Base-by-base conservation (phyloP, 2,329 filamentous ascomycete genomes). In the Curvularia eragrostidis region DNA sequence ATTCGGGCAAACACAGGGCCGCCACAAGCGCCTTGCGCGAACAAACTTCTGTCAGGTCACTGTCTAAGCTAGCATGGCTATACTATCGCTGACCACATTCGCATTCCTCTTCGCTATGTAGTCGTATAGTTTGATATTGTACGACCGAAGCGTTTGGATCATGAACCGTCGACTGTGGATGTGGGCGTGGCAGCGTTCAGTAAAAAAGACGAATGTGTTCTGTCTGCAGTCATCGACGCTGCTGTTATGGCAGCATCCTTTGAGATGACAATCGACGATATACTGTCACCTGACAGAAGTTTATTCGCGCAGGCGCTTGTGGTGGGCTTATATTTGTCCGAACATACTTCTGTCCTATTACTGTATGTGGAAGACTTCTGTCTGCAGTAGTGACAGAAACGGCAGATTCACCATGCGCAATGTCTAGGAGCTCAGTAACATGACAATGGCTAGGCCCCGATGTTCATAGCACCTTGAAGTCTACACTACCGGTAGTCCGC, bases 51-150 rank as follows among this genome's bases (percentile, higher is more conserved):
- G n/a, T n/a, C n/a, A n/a, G n/a, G n/a, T n/a, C n/a, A n/a, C n/a
- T n/a, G n/a, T n/a, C n/a, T n/a, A 52, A 7, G 41, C 41, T 19
- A 36, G 10, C 13, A 52, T 32, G 13, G 49, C 41, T 15, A 38
- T 38, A 9, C 28, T 52, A 24, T 52, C n/a, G 10, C 41, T 41
- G 15, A 26, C 30, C 9, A n/a, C 39, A 15, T 44, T 26, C 13
- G 28, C n/a, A 18, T 38, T 52, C 30, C 21, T 52, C 10, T 28
- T 28, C 5, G 13, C 28, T 26, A 26, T 36, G 21, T 30, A 43
- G 9, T 46, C 41, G 15, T 28, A 52, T 34, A 46, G 49, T 15
- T 44, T 52, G 19, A 21, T 19, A n/a, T 52, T 36, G 23, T 39
- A 32, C 5, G 24, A 41, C 12, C 26, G 15, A 6, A 50, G 48